These are phyloP conservation scores for Pulveroboletus sp. DNA, from an alignment of 768 basidiomycete genomes.

Conservation along the genomic window DNA sequence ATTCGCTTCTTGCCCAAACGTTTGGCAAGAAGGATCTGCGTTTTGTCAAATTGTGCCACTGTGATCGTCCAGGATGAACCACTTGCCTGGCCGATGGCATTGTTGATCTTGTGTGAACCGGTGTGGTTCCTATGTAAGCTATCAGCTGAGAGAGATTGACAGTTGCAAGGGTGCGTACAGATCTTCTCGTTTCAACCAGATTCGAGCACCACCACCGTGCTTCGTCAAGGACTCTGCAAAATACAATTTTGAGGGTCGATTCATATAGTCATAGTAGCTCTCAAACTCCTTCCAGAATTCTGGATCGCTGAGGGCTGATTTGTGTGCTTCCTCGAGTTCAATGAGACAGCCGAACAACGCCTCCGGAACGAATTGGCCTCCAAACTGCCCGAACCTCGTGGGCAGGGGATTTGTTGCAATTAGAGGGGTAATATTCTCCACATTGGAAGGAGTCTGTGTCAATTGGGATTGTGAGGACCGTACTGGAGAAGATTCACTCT, in stretches of 20 bases:
- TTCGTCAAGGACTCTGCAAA: conserved; percentile 87
- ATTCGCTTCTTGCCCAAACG: conserved; percentile 94
- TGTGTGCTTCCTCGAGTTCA: conserved; percentile 90
- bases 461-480: not conserved
- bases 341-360: conserved; percentile 87
- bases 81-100: conserved; percentile 88
- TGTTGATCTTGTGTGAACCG: conserved; percentile 99
- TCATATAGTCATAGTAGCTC: conserved; percentile 88
- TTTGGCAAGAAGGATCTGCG: conserved; percentile 85
- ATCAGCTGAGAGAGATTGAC: conserved; percentile 1
- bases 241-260: conserved; percentile 89
- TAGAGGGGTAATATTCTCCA: conserved; percentile 14
- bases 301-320: conserved; percentile 80
- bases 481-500: conserved; percentile 32
- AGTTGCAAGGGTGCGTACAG: conserved; percentile 43
- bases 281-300: conserved; percentile 90
- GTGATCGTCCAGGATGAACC: not conserved
- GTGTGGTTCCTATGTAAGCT: conserved; percentile 77
- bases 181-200: conserved; percentile 98
- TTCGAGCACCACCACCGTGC: conserved; percentile 86
- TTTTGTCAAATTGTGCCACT: not conserved
- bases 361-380: conserved; percentile 97
- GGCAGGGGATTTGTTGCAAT: conserved; percentile 53
- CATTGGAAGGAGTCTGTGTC: not conserved
- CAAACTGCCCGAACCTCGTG: conserved; percentile 88